phyloP scores from a whole-genome alignment of 805 yeast species.

The Ogataea saltuana region DNA sequence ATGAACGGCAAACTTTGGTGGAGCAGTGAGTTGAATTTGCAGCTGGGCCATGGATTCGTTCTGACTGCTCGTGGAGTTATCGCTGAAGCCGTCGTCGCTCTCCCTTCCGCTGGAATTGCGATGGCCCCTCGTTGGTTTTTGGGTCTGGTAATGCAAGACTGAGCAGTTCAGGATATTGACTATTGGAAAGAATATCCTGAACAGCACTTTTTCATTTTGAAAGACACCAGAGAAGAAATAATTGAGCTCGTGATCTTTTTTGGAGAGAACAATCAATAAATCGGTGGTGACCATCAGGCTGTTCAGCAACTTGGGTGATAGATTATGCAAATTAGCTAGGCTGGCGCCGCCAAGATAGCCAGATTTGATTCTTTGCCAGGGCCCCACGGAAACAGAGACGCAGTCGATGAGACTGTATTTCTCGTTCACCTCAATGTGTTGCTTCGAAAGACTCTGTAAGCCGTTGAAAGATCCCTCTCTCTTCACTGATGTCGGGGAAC shows the following conservation, averaged over 20 bases:
- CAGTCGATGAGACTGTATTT: conserved; percentile 68
- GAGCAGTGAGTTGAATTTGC: conserved; percentile 40
- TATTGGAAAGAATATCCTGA: conserved; percentile 72
- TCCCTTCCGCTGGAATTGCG: conserved; percentile 23
- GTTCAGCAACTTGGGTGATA: conserved; percentile 67
- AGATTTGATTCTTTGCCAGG: conserved; percentile 76
- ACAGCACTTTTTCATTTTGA: conserved; percentile 64
- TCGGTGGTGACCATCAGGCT: conserved; percentile 69
- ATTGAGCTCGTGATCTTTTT: conserved; percentile 69
- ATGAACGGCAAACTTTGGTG: conserved; percentile 80
- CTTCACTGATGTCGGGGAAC: conserved; percentile 11
- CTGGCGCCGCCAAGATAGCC: conserved; percentile 49
- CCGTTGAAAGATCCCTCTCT: conserved; percentile 20
- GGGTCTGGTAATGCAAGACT: conserved; percentile 46
- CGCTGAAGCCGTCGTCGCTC: conserved; percentile 36
- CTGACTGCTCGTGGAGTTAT: conserved; percentile 32
- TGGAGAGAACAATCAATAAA: conserved; percentile 66
- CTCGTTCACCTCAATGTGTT: conserved; percentile 60
- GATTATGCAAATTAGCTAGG: conserved; percentile 52
- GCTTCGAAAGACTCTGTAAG: conserved; percentile 23
- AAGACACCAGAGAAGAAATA: conserved; percentile 77
- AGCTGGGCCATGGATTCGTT: conserved; percentile 43
- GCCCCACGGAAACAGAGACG: conserved; percentile 68
- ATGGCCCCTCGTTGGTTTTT: conserved; percentile 19
- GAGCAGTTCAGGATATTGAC: conserved; percentile 60